Percentiles rank a stretch among this genome's conserved stretches.
Conservation (phyloP, 75 land plant species). For the Selaginella tamariscina region DNA sequence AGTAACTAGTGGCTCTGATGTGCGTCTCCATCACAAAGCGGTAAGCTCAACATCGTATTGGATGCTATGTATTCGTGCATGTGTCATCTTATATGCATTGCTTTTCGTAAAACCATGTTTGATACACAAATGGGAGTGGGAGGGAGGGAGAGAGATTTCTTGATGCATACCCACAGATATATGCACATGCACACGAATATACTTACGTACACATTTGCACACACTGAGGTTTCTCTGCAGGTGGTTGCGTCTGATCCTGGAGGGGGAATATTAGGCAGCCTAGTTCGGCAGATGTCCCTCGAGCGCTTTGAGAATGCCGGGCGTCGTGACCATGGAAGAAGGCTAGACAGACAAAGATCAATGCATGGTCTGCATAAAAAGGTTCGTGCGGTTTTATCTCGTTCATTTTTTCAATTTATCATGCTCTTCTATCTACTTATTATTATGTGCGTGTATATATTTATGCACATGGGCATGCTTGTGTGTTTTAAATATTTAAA, state of each 20-base stretch:
- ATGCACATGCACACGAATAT: no score
- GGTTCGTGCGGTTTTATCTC: neutral
- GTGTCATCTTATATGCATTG: no score
- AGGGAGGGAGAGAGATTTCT: no score
- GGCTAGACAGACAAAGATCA: slow-evolving; percentile 2
- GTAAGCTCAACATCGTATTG: neutral
- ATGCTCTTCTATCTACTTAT: neutral
- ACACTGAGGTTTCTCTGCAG: neutral
- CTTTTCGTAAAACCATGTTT: no score
- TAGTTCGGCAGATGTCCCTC: neutral
- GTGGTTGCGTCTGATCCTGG: neutral
- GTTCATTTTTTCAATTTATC: neutral
- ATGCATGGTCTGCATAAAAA: slow-evolving; percentile 7
- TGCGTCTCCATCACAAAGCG: slow-evolving; percentile 2
- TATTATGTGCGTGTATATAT: no score
- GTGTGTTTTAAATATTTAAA: no score
- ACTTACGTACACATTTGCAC: no score
- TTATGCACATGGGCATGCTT: neutral
- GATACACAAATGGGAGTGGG: no score
- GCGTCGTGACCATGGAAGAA: neutral
- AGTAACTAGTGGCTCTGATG: neutral
- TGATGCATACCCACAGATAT: no score
- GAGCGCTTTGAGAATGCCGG: slow-evolving; percentile 7
- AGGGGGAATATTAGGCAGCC: neutral
- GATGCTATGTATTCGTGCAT: no score